phyloP scores from a whole-genome alignment of 1,139 yeast species.

The Kurtzmaniella quercitrusa region DNA sequence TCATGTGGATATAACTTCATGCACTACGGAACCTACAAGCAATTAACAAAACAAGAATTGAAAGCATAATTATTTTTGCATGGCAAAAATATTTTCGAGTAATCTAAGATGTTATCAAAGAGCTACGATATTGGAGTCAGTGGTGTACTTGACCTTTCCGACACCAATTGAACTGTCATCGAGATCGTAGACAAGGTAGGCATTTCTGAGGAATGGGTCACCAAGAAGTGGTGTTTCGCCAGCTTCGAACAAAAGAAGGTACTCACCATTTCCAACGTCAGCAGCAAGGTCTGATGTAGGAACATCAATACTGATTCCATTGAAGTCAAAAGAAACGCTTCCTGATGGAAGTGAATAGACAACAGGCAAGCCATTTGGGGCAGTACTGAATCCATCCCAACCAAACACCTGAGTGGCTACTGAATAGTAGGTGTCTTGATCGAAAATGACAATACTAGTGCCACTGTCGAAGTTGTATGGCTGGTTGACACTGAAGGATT shows the following conservation, averaged over 20 bases:
- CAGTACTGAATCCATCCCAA: conserved; percentile 13
- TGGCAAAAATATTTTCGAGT: background rate
- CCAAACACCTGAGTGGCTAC: conserved; percentile 14
- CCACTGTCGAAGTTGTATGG: conserved; percentile 19
- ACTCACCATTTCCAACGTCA: background rate
- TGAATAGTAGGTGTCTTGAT: conserved; percentile 14
- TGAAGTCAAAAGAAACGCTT: conserved; percentile 24
- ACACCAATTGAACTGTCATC: conserved; percentile 20
- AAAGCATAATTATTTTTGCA: background rate
- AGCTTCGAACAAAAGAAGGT: background rate
- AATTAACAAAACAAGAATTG: background rate
- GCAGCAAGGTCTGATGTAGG: conserved; percentile 9
- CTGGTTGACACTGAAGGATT: background rate
- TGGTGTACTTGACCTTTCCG: conserved; percentile 17
- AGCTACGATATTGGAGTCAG: conserved; percentile 7
- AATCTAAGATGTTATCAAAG: background rate
- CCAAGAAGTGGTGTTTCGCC: conserved; percentile 11
- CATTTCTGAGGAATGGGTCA: conserved; percentile 22
- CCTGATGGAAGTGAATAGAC: conserved; percentile 10
- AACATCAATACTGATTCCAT: conserved; percentile 10
- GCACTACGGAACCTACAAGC: background rate
- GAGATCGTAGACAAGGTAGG: conserved; percentile 24
- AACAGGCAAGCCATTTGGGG: conserved; percentile 11
- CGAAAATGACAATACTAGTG: conserved; percentile 26
- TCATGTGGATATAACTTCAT: too few relatives aligned